phyloP scores from a whole-genome alignment of 2,329 filamentous ascomycete species.

The Colletotrichum kahawae region DNA sequence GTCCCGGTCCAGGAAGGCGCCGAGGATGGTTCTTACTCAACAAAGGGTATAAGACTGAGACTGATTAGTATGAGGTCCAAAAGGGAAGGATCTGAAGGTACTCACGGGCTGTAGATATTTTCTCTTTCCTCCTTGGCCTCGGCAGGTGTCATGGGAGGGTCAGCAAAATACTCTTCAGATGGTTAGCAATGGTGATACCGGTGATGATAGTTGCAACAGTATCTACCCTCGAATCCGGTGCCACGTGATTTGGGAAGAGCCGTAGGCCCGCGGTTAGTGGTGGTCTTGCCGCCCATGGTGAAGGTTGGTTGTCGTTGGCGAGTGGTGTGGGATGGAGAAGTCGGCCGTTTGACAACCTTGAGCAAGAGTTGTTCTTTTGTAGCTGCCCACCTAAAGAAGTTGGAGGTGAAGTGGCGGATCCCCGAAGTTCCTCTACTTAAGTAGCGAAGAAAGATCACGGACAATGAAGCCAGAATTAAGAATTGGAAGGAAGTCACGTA shows the following conservation, averaged over 20 bases:
- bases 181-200: neutral
- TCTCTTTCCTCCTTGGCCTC: constrained; percentile 69
- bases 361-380: neutral
- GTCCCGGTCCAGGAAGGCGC: neutral
- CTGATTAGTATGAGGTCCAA: no score
- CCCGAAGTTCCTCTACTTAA: neutral
- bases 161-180: constrained; percentile 72
- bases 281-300: constrained; percentile 18
- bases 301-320: neutral
- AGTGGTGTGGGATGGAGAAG: neutral
- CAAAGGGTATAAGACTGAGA: constrained; percentile 54
- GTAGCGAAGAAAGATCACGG: neutral
- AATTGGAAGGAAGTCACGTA: neutral
- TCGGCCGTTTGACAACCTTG: neutral
- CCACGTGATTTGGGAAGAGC: constrained; percentile 48
- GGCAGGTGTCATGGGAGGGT: constrained; percentile 75
- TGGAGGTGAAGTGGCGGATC: neutral
- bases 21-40: constrained; percentile 49
- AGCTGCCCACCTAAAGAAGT: fast-evolving
- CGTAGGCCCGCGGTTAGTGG: constrained; percentile 39
- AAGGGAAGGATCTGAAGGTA: constrained; percentile 2
- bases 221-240: constrained; percentile 73
- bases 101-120: constrained; percentile 71
- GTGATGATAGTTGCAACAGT: neutral
- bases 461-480: neutral